These are phyloP conservation scores for Medicago truncatula DNA, from an alignment of 306 rosid genomes.

Conservation along the genomic window MtrunA17r5.0-ANR NC_053047.1:37909001-37909500, in stretches of 20 bases:
- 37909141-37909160: too few relatives aligned
- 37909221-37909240: too few relatives aligned
- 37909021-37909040: background rate
- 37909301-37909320: slow-evolving; percentile 67
- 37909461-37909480: background rate
- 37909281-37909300: slow-evolving; percentile 64
- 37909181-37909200: too few relatives aligned
- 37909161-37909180: too few relatives aligned
- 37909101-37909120: too few relatives aligned
- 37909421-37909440: slow-evolving; percentile 1
- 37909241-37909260: slow-evolving; percentile 74
- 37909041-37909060: background rate
- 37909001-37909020: slow-evolving; percentile 13
- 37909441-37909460: background rate
- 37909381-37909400: slow-evolving; percentile 61
- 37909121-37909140: too few relatives aligned
- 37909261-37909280: slow-evolving; percentile 62
- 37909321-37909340: slow-evolving; percentile 80
- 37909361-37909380: slow-evolving; percentile 75
- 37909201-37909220: too few relatives aligned
- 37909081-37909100: too few relatives aligned
- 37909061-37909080: background rate
- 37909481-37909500: background rate
- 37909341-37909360: slow-evolving; percentile 75
- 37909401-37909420: slow-evolving; percentile 53